Base-by-base conservation (phyloP, 192 early-diverging fungal species). In the Podila clonocystis region DNA sequence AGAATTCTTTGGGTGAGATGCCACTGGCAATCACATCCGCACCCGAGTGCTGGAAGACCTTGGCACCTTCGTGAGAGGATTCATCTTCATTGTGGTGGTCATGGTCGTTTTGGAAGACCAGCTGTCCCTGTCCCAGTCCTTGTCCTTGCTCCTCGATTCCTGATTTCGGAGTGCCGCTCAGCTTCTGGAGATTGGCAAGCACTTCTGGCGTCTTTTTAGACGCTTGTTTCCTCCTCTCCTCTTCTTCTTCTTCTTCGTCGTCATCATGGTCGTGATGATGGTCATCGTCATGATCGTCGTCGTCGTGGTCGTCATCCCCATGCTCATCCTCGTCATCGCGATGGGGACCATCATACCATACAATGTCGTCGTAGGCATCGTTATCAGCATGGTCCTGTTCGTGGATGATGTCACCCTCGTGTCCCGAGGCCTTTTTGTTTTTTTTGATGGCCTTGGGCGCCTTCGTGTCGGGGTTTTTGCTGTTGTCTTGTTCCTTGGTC, bases 281-380 rank as follows among this genome's bases (percentile, higher is more conserved):
- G 20, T 77, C 31, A 8, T 71, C 50, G 12, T 70, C 29, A 26
- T 76, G 5, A 7, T 60, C 13, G 11, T 72, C 13, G 11, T 72
- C 34, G 22, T 68, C 15, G 17, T 67, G 17, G 30, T 63, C 38
- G 6, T 41, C 41, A 29, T 65, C 48, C 1, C 60, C 65, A 30
- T 80, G 70, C n/a, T 80, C 77, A 41, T 80, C 77, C 28, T 73
- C 77, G 49, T 80, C 77, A 45, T 80, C 77, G 5, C 77, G 65
- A 29, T 80, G 77, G 13, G 70, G 71, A 3, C 71, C 70, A 41
- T 73, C 77, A 36, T 73, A 80, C 77, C 71, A 73, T 22, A 69
- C 67, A 65, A 80, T 71, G 24, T 69, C 71, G 13, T 73, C 71
- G 59, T 80, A 73, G 22, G 77, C 70, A 26, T 71, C 77, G 38